Base-by-base conservation (phyloP, 148 eudicot genomes). In the Rhododendron vialii region DNA sequence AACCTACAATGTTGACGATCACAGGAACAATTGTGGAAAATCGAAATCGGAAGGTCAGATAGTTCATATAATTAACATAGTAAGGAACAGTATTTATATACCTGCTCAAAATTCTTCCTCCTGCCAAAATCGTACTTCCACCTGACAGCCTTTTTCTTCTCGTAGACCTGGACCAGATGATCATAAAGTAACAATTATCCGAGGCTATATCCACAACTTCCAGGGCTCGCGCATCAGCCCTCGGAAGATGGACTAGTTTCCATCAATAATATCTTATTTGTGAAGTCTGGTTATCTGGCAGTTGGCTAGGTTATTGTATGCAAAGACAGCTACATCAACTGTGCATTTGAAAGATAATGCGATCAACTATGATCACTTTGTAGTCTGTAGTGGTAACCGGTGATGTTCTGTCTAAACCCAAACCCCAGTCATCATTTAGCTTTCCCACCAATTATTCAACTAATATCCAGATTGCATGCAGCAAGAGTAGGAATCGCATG, bases 121-220 rank as follows among this genome's bases (percentile, higher is more conserved):
- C 95, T 84, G 53, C 98, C 98, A 86, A 96, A 81, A 92, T 96
- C 98, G 55, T 96, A 96, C 92, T 94, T 96, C 99, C 99, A 96
- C 77, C 88, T 83, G 74, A 85, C 89, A 73, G 85, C 85, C 79
- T 90, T 90, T 88, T 88, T 95, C 92, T 96, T 96, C 90, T 94
- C 98, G 89, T 95, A 89, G 77, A 95, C 96, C 99, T 96, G 94
- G 45, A 88, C 86, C 69, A 87, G 17, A 89, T 57, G 63, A 77
- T 81, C 48, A 33, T 41, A 51, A 73, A 86, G 20, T 57, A 36
- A 20, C 22, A 24, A 36, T 71, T 50, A 84, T 18, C 48, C 14
- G 74, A 71, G 80, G 65, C 28, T 20, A 47, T 84, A 48, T 47
- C 65, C 24, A 61, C 80, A 51, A 48, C 71, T 51, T 4, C 10